Percentiles rank a stretch among this genome's conserved stretches.
Conservation (phyloP, 169 alveolate genomes). For the Plasmodium malariae region DNA sequence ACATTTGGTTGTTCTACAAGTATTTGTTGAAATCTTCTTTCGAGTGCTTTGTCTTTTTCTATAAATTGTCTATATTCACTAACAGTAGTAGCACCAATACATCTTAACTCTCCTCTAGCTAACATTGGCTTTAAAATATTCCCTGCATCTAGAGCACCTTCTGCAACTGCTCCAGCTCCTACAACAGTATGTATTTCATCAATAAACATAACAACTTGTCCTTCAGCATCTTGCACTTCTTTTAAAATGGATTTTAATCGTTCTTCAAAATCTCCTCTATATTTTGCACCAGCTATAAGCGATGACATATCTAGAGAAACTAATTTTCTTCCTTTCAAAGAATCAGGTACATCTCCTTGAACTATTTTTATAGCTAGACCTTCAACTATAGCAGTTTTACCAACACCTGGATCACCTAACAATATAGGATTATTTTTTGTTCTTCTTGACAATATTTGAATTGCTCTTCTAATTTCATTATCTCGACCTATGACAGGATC, state of each 20-base stretch:
- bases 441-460: constrained; percentile 89
- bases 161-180: constrained; percentile 94
- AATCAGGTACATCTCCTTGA: constrained; percentile 92
- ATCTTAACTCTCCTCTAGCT: constrained; percentile 92
- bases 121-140: constrained; percentile 91
- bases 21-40: constrained; percentile 92
- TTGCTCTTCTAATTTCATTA: constrained; percentile 89
- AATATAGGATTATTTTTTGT: constrained; percentile 92
- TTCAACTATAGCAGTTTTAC: constrained; percentile 93
- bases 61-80: constrained; percentile 91
- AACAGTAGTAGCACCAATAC: constrained; percentile 93
- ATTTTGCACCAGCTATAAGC: constrained; percentile 89
- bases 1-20: constrained; percentile 90
- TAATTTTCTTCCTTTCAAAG: constrained; percentile 87
- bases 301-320: constrained; percentile 90
- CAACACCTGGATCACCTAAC: constrained; percentile 93
- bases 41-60: constrained; percentile 93
- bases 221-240: constrained; percentile 92
- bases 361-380: constrained; percentile 92
- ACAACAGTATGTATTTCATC: constrained; percentile 92
- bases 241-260: constrained; percentile 89
- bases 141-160: constrained; percentile 92
- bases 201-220: constrained; percentile 91
- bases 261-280: constrained; percentile 94
- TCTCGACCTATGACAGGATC: constrained; percentile 93